phyloP scores from a whole-genome alignment of 176 grass and related monocot species.

The Rhipidocladum racemiflorum region DNA sequence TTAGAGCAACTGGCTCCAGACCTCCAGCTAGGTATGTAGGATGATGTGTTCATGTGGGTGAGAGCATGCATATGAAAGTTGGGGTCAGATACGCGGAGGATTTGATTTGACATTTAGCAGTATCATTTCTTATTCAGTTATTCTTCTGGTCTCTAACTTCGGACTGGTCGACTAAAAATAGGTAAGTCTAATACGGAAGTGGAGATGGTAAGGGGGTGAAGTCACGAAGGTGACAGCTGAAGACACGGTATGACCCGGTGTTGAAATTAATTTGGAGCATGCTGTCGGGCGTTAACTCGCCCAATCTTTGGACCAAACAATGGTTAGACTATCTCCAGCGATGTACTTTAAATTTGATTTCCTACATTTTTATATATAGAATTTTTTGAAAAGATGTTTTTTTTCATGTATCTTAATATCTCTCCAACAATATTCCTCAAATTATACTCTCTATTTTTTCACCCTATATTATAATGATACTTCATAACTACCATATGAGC shows the following conservation, averaged over 20 bases:
- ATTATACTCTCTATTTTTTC: no score
- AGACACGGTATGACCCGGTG: conserved; percentile 8
- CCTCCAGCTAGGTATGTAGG: background rate
- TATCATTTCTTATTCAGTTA: background rate
- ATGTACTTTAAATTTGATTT: no score
- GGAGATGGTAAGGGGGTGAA: conserved; percentile 23
- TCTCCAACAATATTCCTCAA: no score
- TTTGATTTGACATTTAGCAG: conserved; percentile 33
- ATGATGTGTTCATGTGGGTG: background rate
- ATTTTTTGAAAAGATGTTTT: no score
- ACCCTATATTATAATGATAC: no score
- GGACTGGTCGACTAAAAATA: background rate
- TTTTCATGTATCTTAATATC: no score
- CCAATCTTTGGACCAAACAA: background rate
- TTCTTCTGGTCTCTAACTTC: background rate
- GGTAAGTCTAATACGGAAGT: background rate
- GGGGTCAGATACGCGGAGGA: conserved; percentile 27
- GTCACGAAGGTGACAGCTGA: conserved; percentile 39
- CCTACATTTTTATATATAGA: no score
- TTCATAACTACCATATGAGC: no score
- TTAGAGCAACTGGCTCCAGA: background rate
- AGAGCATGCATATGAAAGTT: background rate
- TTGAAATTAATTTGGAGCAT: conserved; percentile 41
- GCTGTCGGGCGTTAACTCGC: conserved; percentile 16
- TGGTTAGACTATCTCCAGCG: background rate